Conservation (phyloP, 2,329 filamentous ascomycete species). For the Pyrenochaeta sp. region DNA sequence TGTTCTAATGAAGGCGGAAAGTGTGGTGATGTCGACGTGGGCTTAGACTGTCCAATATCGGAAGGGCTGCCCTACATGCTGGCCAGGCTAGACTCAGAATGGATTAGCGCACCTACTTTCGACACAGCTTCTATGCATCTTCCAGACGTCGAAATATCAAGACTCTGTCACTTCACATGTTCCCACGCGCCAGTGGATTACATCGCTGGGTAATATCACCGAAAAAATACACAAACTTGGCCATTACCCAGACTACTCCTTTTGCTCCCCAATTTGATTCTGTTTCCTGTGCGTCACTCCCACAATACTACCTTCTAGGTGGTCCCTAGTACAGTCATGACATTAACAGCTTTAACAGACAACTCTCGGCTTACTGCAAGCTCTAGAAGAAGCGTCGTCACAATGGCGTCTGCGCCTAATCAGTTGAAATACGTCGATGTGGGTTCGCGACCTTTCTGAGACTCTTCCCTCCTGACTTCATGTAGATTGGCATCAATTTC, state of each 20-base stretch:
- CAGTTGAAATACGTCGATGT: conserved; percentile 53
- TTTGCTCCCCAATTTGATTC: neutral
- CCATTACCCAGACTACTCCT: too few species aligned
- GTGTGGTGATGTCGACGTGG: too few species aligned
- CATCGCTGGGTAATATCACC: too few species aligned
- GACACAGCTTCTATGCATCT: too few species aligned
- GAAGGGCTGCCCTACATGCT: conserved; percentile 1
- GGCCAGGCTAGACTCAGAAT: conserved; percentile 13
- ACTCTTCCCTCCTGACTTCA: conserved; percentile 13
- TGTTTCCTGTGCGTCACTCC: conserved; percentile 19
- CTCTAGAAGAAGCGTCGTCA: neutral
- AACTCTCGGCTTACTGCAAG: too few species aligned
- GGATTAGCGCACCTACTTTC: conserved; percentile 7
- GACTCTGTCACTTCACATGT: conserved; percentile 21
- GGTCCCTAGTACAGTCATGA: too few species aligned
- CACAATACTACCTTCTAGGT: conserved; percentile 3
- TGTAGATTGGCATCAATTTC: conserved; percentile 88
- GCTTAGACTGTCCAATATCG: too few species aligned
- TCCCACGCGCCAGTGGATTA: too few species aligned
- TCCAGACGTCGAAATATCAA: too few species aligned
- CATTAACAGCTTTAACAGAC: neutral
- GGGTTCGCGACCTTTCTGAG: conserved; percentile 37
- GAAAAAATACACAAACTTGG: neutral
- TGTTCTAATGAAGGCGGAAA: too few species aligned
- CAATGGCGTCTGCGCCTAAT: conserved; percentile 5